Conservation (phyloP, 768 basidiomycete species). For the Cantharellus cinnabarinus region DNA sequence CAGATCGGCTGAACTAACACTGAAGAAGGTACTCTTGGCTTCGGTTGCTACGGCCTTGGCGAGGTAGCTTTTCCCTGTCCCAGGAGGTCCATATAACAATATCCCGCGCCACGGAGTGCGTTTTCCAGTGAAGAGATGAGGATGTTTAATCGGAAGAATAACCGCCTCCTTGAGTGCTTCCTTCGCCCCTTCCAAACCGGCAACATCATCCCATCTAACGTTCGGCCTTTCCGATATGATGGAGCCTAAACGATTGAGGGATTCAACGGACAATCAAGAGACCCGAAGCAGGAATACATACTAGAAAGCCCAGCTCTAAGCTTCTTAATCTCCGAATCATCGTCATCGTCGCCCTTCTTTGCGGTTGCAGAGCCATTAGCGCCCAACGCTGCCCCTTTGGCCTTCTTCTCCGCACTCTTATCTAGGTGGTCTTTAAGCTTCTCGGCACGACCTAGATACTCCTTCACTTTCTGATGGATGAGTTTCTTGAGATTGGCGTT, state of each 20-base stretch:
- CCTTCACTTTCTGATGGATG: conserved; percentile 72
- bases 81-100: conserved; percentile 88
- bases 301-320: conserved; percentile 71
- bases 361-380: conserved; percentile 27
- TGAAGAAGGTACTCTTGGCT: conserved; percentile 97
- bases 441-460: conserved; percentile 84
- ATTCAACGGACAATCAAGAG: background rate
- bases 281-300: conserved; percentile 4
- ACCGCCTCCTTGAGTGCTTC: conserved; percentile 95
- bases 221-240: conserved; percentile 89
- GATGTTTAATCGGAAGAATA: conserved; percentile 98
- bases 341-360: conserved; percentile 39
- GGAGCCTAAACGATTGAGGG: conserved; percentile 27
- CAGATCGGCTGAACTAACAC: conserved; percentile 82
- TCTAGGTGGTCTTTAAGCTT: conserved; percentile 70
- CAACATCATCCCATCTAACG: conserved; percentile 96
- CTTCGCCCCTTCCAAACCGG: conserved; percentile 87
- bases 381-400: conserved; percentile 27
- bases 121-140: conserved; percentile 95
- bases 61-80: conserved; percentile 90
- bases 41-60: conserved; percentile 99
- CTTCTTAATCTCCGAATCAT: conserved; percentile 90
- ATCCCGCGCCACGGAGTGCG: conserved; percentile 96
- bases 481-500: conserved; percentile 79
- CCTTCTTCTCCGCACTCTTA: conserved; percentile 40